Evolutionary conservation across 352 stramenopile genomes (phyloP), one percentile per base, ranked within the genome.

Genomic region (Pilasporangium apinafurcum): DNA sequence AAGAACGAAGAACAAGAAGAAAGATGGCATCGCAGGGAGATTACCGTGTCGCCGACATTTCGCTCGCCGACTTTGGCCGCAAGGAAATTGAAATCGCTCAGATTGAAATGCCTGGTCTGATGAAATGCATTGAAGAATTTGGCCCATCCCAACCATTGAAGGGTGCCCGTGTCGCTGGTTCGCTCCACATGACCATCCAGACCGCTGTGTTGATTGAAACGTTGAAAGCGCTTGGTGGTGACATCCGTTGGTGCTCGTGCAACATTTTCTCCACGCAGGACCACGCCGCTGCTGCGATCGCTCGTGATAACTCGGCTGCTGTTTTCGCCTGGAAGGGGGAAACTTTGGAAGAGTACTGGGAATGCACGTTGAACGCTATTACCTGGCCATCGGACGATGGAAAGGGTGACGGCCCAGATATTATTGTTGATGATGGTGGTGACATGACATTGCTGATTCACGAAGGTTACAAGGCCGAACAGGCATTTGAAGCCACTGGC

Each of bases 241-340:
- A 98, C 71, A 95, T 99, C 37, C 88, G 96, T 47, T 99, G 96
- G 96, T 99, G 96, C 82, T 97, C 84, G 44, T 98, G 96, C 85
- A 99, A 99, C 92, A 99, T 99, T 56, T 99, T 98, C 77, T 98
- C 91, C 32, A 99, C 96, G 44, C 95, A 99, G 73, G 95, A 99
- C 72, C 96, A 99, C 79, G 96, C 95, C 37, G 96, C 96, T 30
- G 95, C 96, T 10, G 96, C 96, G 38, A 98, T 99, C 50, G 96
- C 93, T 0, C 91, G 94, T 57, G 93, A 98, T 56, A 81, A 86
- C 56, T 93, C 87, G 49, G 94, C 95, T 45, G 94, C 95, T 27
- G 95, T 99, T 25, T 99, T 98, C 56, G 96, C 96, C 28, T 99
- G 96, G 96, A 99, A 99, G 83, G 95, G 96, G 55, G 95, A 99